Base-by-base conservation (phyloP, 2,329 filamentous ascomycete species). In the Cladosporium sp. region DNA sequence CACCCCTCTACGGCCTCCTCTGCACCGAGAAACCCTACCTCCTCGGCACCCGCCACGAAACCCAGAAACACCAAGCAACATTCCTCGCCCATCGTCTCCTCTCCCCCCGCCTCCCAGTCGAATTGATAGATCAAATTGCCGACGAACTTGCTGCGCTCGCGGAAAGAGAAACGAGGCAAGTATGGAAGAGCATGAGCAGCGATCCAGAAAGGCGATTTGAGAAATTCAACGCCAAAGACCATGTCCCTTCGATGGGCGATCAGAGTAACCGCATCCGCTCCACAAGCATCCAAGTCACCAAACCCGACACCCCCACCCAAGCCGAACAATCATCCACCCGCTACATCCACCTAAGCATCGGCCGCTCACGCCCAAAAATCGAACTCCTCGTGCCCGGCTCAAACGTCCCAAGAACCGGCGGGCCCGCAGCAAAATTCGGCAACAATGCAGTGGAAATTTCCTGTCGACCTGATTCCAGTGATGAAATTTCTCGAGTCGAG, bases 1-100 rank as follows among this genome's bases (percentile, higher is more conserved):
- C 8, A 13, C 39, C 48, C 3, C 36, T 43, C 22, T 50, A 50
- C 33, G 48, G 48, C 13, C 38, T 50, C 13, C 32, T 50, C 16
- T 22, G 30, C 16, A 50, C 48, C 16, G 22, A 43, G 12, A 38
- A 20, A 13, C 38, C 39, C 8, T 38, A 32, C 19, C 32, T 50
- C 2, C 33, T 50, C 4, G 48, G 19, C 16, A 22, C 18, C 4
- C 48, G 48, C 16, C 35, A 22, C 27, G 20, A 41, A 13, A 27
- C 27, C 9, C 22, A 20, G 13, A 20, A 19, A 11, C 13, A 43
- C 15, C 30, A 50, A 30, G 48, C 48, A 12, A 15, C 19, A 2
- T 20, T 13, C 12, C 22, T 50, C 2, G 40, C 25, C 13, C 35
- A 29, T 5, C 20, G 39, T 5, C 35, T 50, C 16, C 9, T 39